Percentiles rank a stretch among this genome's conserved stretches.
These are phyloP conservation scores for Monosporascus cannonballus DNA, from an alignment of 2,329 filamentous ascomycete species.

Conservation along the genomic window DNA sequence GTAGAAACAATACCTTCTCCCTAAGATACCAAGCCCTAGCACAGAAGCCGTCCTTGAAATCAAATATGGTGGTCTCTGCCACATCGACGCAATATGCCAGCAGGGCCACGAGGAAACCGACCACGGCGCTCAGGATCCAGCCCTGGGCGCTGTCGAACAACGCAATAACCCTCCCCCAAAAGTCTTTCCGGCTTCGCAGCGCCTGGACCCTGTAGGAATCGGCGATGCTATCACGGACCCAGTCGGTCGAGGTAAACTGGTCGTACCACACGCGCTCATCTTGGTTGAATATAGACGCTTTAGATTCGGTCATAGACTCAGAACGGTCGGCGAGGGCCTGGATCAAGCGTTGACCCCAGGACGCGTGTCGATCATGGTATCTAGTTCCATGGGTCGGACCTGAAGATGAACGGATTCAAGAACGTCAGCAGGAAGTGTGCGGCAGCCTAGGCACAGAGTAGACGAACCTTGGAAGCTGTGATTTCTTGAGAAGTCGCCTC, in stretches of 20 bases:
- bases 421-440: background rate
- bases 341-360: conserved; percentile 55
- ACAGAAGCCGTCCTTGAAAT: conserved; percentile 89
- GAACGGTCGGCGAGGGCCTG: conserved; percentile 54
- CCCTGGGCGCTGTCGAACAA: conserved; percentile 85
- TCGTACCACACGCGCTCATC: conserved; percentile 98
- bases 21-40: conserved; percentile 62
- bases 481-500: conserved; percentile 27
- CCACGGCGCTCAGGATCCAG: conserved; percentile 88
- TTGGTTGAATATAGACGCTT: conserved; percentile 53
- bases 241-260: conserved; percentile 95
- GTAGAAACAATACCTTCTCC: conserved; percentile 48
- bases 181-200: conserved; percentile 73
- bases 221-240: conserved; percentile 96
- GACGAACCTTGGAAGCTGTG: conserved; percentile 39
- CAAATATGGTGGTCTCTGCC: conserved; percentile 78
- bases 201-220: conserved; percentile 86
- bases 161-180: conserved; percentile 71
- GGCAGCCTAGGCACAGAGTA: background rate
- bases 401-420: conserved; percentile 7
- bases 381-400: conserved; percentile 23
- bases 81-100: conserved; percentile 88
- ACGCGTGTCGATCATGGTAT: conserved; percentile 52
- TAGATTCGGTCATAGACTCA: conserved; percentile 57
- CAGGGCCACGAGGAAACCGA: conserved; percentile 77